phyloP scores from a whole-genome alignment of 1,284 basidiomycete species.

The Puccinia coronata region DNA sequence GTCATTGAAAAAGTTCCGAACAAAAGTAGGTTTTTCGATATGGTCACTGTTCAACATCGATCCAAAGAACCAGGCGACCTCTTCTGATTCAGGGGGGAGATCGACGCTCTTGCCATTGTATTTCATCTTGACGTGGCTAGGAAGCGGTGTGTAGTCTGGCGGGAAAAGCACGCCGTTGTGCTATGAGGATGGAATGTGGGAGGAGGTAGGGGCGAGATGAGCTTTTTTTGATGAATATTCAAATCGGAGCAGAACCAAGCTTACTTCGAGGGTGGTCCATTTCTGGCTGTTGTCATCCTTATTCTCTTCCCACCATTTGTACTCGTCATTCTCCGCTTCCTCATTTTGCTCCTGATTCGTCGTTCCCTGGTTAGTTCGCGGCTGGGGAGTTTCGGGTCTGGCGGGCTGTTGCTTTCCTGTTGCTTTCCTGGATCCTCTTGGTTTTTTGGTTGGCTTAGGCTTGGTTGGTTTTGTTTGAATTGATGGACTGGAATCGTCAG shows the following conservation, averaged over 20 bases:
- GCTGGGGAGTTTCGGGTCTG: not conserved
- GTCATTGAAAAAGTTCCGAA: constrained; percentile 94
- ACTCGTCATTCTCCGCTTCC: constrained; percentile 55
- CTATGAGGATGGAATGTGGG: constrained; percentile 65
- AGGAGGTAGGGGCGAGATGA: constrained; percentile 59
- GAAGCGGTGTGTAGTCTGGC: constrained; percentile 85
- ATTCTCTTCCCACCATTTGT: constrained; percentile 79
- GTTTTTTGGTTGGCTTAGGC: not conserved
- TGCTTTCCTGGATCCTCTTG: not conserved
- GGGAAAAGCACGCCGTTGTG: constrained; percentile 96
- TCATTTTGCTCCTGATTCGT: not conserved
- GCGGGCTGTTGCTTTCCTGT: not conserved
- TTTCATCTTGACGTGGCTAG: constrained; percentile 84
- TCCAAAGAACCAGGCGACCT: constrained; percentile 95
- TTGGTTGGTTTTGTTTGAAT: not conserved
- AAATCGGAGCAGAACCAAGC: constrained; percentile 45
- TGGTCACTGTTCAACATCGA: constrained; percentile 92
- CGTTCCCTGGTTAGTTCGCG: not conserved
- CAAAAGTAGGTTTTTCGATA: constrained; percentile 82
- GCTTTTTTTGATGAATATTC: constrained; percentile 67
- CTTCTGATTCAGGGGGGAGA: constrained; percentile 83
- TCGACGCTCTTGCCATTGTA: constrained; percentile 82
- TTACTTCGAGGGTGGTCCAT: constrained; percentile 31
- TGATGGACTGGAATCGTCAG: constrained; percentile 17
- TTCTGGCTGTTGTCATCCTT: constrained; percentile 58